These are phyloP conservation scores for Sextonia rubra DNA, from an alignment of 164 flowering plant genomes.

Conservation along the genomic window DNA sequence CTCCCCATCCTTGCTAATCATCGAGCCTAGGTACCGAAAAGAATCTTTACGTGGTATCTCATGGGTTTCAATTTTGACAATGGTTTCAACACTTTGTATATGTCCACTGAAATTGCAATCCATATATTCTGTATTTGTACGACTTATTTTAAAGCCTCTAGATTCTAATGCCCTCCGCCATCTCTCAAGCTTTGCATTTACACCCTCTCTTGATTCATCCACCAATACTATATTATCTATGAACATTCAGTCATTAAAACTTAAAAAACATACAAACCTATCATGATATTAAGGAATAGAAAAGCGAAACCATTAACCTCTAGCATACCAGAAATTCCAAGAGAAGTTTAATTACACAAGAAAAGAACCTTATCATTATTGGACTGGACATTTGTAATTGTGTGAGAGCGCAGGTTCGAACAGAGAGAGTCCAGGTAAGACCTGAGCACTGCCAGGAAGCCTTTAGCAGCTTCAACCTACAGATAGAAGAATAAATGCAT, in stretches of 20 bases:
- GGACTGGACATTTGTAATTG: slow-evolving; percentile 95
- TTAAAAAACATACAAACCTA: background rate
- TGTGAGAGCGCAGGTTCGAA: slow-evolving; percentile 87
- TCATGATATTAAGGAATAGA: background rate
- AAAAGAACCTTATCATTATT: slow-evolving; percentile 87
- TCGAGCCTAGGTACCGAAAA: too few species aligned
- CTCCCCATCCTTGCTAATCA: too few species aligned
- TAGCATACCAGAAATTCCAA: background rate
- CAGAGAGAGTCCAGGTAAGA: slow-evolving; percentile 85
- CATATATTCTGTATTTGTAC: too few species aligned
- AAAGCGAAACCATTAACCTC: background rate
- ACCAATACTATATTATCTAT: too few species aligned
- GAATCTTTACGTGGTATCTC: too few species aligned
- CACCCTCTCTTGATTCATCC: too few species aligned
- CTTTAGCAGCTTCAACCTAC: slow-evolving; percentile 88
- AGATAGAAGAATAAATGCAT: slow-evolving; percentile 8
- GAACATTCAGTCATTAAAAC: background rate
- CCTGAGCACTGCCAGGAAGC: slow-evolving; percentile 65
- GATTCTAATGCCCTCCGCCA: too few species aligned
- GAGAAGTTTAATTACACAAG: background rate
- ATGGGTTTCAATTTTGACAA: too few species aligned
- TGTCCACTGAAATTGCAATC: too few species aligned
- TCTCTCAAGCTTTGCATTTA: too few species aligned
- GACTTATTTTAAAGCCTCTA: too few species aligned
- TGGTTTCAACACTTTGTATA: too few species aligned